A percentile compares a stretch with the other conserved stretches of the same genome.
Conservation (phyloP, 108 stramenopile genomes). For the Thalassiosira profunda region DNA sequence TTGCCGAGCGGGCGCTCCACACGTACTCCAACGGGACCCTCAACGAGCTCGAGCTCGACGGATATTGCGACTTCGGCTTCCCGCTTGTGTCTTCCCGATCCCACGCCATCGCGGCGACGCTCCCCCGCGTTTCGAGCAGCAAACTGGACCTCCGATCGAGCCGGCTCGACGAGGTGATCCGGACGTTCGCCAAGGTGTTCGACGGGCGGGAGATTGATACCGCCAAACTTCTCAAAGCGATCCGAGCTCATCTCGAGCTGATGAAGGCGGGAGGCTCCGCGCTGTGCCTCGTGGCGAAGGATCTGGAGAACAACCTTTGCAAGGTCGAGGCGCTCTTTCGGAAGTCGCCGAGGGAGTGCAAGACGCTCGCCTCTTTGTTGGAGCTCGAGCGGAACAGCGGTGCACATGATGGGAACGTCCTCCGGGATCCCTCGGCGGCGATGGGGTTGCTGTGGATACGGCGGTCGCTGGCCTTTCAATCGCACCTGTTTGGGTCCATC, state of each 20-base stretch:
- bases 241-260: slow-evolving; percentile 20
- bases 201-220: slow-evolving; percentile 40
- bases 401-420: slow-evolving; percentile 43
- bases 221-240: slow-evolving; percentile 30
- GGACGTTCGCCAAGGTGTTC: slow-evolving; percentile 9
- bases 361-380: slow-evolving; percentile 34
- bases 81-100: background rate
- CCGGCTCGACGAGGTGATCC: slow-evolving; percentile 15
- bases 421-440: slow-evolving; percentile 62
- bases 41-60: slow-evolving; percentile 28
- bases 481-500: slow-evolving; percentile 47
- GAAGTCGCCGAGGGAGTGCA: slow-evolving; percentile 21
- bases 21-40: slow-evolving; percentile 6
- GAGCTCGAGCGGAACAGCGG: slow-evolving; percentile 38
- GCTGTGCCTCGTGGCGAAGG: slow-evolving; percentile 34
- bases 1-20: slow-evolving; percentile 2
- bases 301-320: slow-evolving; percentile 39
- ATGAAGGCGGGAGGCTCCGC: slow-evolving; percentile 36
- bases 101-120: background rate
- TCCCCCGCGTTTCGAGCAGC: slow-evolving; percentile 9
- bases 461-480: slow-evolving; percentile 57
- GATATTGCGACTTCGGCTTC: slow-evolving; percentile 18
- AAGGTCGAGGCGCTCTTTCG: slow-evolving; percentile 42
- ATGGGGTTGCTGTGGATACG: slow-evolving; percentile 73
- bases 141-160: slow-evolving; percentile 11